Evolutionary conservation across 176 grass and related monocot species (phyloP).

Genomic region (Oryza brachyantha): DNA sequence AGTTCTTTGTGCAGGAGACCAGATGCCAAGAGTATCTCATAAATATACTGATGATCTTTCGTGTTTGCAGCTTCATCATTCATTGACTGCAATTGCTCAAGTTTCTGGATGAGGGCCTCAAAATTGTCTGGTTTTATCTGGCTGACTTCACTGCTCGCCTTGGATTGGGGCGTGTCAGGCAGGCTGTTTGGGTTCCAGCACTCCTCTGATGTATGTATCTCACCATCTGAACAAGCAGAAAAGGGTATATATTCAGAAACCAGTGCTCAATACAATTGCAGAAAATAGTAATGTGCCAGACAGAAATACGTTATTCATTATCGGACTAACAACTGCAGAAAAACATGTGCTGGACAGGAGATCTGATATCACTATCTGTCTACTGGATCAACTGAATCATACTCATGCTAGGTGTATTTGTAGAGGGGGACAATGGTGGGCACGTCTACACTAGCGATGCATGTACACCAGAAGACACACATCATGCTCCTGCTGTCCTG

Average conservation of each 20-base stretch:
- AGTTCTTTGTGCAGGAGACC: slow-evolving; percentile 64
- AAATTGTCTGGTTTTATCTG: slow-evolving; percentile 74
- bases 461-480: slow-evolving; percentile 44
- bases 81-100: slow-evolving; percentile 56
- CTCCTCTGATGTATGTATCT: slow-evolving; percentile 79
- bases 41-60: slow-evolving; percentile 79
- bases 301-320: slow-evolving; percentile 20
- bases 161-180: slow-evolving; percentile 64
- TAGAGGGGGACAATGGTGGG: slow-evolving; percentile 46
- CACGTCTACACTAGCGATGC: slow-evolving; percentile 48
- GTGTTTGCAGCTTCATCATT: slow-evolving; percentile 46
- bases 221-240: slow-evolving; percentile 57
- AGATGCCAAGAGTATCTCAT: slow-evolving; percentile 78
- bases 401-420: slow-evolving; percentile 31
- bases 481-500: slow-evolving; percentile 50
- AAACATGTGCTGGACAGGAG: slow-evolving; percentile 24
- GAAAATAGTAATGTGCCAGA: slow-evolving; percentile 9
- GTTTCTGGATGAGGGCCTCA: slow-evolving; percentile 72
- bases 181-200: slow-evolving; percentile 60
- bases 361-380: slow-evolving; percentile 13
- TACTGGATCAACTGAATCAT: slow-evolving; percentile 25
- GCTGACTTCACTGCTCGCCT: slow-evolving; percentile 49
- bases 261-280: slow-evolving; percentile 10
- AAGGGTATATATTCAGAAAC: slow-evolving; percentile 32
- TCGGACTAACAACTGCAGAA: slow-evolving; percentile 11